Evolutionary conservation across 768 basidiomycete species (phyloP).

Genomic region (Panaeolus papilionaceus): DNA sequence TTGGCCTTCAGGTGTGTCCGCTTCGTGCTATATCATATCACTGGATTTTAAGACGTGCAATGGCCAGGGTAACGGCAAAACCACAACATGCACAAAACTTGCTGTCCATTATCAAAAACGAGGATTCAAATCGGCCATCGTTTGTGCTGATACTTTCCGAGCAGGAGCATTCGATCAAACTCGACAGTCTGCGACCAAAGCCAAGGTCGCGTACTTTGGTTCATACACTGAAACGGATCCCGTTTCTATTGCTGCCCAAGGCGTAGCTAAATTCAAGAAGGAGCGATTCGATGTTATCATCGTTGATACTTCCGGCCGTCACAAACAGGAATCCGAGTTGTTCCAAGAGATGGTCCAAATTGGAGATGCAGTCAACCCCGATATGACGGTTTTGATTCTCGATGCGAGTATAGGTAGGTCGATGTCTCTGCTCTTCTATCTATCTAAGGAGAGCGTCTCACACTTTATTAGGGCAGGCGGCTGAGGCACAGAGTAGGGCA

Average conservation of each 20-base stretch:
- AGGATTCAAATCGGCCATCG: constrained; percentile 96
- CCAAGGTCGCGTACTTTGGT: constrained; percentile 98
- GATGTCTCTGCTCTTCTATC: neutral
- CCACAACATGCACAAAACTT: constrained; percentile 98
- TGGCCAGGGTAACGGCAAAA: constrained; percentile 93
- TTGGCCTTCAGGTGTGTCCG: constrained; percentile 85
- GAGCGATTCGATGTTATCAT: constrained; percentile 99
- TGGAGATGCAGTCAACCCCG: constrained; percentile 88
- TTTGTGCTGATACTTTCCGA: constrained; percentile 99
- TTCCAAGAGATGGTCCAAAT: constrained; percentile 99
- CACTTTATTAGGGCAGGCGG: constrained; percentile 79
- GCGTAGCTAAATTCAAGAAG: constrained; percentile 97
- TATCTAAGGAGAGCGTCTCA: neutral
- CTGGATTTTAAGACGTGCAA: constrained; percentile 12
- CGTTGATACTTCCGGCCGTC: constrained; percentile 96
- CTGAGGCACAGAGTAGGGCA: constrained; percentile 93
- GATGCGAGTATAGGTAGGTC: constrained; percentile 92
- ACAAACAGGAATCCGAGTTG: constrained; percentile 95
- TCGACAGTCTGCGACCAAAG: constrained; percentile 97
- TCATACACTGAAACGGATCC: constrained; percentile 99
- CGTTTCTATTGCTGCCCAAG: constrained; percentile 91
- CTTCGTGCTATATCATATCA: constrained; percentile 1
- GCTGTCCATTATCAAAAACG: constrained; percentile 97
- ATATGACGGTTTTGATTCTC: constrained; percentile 94
- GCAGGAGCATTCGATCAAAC: constrained; percentile 99